Evolutionary conservation across 140 eudicot species (phyloP).

Genomic region (Senecio squalidus): DNA sequence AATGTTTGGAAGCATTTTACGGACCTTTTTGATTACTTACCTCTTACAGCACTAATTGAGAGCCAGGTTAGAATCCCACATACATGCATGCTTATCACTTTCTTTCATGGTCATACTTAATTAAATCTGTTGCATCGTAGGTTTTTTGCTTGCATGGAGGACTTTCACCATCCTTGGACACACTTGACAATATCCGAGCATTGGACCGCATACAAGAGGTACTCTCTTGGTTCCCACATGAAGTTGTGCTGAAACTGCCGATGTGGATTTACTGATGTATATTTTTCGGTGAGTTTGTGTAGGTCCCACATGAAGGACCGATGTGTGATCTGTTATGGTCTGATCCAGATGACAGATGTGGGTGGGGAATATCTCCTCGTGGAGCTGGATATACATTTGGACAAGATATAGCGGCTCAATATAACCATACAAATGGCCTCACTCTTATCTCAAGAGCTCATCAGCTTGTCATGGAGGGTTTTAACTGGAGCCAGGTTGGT

Average conservation of each 20-base stretch:
- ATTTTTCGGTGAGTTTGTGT: background rate
- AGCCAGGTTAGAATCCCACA: slow-evolving; percentile 56
- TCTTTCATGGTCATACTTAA: background rate
- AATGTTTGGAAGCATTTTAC: slow-evolving; percentile 92
- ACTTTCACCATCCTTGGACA: slow-evolving; percentile 87
- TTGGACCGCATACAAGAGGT: slow-evolving; percentile 96
- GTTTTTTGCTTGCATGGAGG: slow-evolving; percentile 93
- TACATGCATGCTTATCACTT: background rate
- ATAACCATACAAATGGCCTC: slow-evolving; percentile 59
- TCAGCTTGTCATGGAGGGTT: slow-evolving; percentile 71
- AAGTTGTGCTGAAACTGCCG: slow-evolving; percentile 27
- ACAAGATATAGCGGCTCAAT: slow-evolving; percentile 58
- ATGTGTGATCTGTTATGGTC: slow-evolving; percentile 69
- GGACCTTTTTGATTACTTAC: slow-evolving; percentile 86
- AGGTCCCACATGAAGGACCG: slow-evolving; percentile 75
- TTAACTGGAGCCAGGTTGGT: slow-evolving; percentile 66
- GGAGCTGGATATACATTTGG: slow-evolving; percentile 71
- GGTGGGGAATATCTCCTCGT: slow-evolving; percentile 68
- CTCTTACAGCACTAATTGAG: slow-evolving; percentile 88
- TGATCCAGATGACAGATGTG: slow-evolving; percentile 66
- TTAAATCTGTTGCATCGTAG: slow-evolving; percentile 24
- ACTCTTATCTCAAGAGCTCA: slow-evolving; percentile 60
- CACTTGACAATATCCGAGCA: slow-evolving; percentile 84
- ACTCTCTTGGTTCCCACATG: slow-evolving; percentile 34
- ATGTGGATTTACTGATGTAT: background rate